Percentiles rank a stretch among this genome's conserved stretches.
phyloP scores from a whole-genome alignment of 73 alveolate genomes.

The Durusdinium trenchii region DNA sequence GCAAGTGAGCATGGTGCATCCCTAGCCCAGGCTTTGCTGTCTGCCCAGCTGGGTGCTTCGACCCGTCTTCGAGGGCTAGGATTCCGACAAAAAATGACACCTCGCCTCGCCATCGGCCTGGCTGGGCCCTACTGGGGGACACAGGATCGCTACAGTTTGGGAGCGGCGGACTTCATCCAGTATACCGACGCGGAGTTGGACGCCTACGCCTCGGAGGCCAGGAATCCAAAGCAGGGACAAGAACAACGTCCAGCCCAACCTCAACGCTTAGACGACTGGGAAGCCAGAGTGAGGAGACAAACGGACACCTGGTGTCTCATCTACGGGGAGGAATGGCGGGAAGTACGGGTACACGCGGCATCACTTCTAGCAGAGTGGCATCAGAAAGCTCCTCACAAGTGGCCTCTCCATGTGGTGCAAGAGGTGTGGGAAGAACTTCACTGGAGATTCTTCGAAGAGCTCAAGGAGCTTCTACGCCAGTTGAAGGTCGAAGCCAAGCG shows the following conservation, averaged over 20 bases:
- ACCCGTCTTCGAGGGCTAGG: neutral
- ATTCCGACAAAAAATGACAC: neutral
- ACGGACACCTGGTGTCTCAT: neutral
- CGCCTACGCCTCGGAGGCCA: neutral
- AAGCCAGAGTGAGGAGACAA: neutral
- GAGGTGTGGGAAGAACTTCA: conserved; percentile 33
- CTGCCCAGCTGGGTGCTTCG: conserved; percentile 12
- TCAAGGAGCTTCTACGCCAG: neutral
- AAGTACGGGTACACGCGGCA: neutral
- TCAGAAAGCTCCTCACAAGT: conserved; percentile 28
- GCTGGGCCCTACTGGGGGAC: conserved; percentile 63
- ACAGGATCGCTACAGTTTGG: neutral
- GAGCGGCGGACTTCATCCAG: conserved; percentile 11
- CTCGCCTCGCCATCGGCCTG: conserved; percentile 22
- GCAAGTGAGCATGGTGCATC: neutral
- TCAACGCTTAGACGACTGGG: neutral
- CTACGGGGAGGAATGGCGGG: conserved; percentile 55
- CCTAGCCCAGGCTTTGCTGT: conserved; percentile 3
- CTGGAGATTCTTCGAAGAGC: conserved; percentile 54
- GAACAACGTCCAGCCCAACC: conserved; percentile 23
- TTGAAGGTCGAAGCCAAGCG: neutral
- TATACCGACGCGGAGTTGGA: conserved; percentile 64
- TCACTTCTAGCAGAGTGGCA: neutral
- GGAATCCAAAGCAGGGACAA: neutral
- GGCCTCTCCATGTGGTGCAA: neutral